Evolutionary conservation across 2,329 filamentous ascomycete species (phyloP).

Genomic region (Curvularia verruculosa): DNA sequence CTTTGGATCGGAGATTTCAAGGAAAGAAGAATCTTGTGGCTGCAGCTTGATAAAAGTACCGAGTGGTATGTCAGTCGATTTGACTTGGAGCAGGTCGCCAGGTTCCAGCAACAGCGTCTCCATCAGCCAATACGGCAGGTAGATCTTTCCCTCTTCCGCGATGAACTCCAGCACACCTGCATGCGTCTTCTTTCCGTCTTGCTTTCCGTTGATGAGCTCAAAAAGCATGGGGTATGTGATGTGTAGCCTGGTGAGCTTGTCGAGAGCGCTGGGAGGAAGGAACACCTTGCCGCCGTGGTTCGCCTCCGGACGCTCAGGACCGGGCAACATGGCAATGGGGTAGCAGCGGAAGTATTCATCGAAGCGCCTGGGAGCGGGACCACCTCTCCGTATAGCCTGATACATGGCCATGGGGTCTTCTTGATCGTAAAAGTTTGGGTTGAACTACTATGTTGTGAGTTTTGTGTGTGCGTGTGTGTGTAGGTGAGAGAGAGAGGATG

Average conservation of each 20-base stretch:
- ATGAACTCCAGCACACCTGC: constrained; percentile 97
- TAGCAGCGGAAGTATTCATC: constrained; percentile 99
- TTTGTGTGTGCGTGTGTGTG: neutral
- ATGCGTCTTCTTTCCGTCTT: constrained; percentile 85
- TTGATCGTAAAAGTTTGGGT: constrained; percentile 58
- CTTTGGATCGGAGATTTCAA: constrained; percentile 96
- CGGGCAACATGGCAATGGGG: constrained; percentile 90
- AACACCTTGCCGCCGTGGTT: constrained; percentile 99
- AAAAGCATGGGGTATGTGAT: constrained; percentile 98
- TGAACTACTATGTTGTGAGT: constrained; percentile 45
- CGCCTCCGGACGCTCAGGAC: constrained; percentile 83
- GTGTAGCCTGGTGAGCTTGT: constrained; percentile 94
- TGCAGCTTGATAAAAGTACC: constrained; percentile 96
- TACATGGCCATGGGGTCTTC: constrained; percentile 62
- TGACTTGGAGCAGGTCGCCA: constrained; percentile 92
- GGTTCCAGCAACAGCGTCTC: constrained; percentile 86
- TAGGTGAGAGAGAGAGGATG: constrained; percentile 2
- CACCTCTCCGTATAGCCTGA: constrained; percentile 59
- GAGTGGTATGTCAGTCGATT: constrained; percentile 88
- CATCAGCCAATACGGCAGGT: constrained; percentile 98
- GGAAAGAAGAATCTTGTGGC: constrained; percentile 88
- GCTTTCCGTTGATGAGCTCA: constrained; percentile 91
- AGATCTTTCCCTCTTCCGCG: constrained; percentile 94
- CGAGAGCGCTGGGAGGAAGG: constrained; percentile 91
- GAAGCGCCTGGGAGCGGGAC: constrained; percentile 72